Evolutionary conservation across 192 early-diverging fungal genomes (phyloP).

Genomic region (Pecoramyces ruminantium): DNA sequence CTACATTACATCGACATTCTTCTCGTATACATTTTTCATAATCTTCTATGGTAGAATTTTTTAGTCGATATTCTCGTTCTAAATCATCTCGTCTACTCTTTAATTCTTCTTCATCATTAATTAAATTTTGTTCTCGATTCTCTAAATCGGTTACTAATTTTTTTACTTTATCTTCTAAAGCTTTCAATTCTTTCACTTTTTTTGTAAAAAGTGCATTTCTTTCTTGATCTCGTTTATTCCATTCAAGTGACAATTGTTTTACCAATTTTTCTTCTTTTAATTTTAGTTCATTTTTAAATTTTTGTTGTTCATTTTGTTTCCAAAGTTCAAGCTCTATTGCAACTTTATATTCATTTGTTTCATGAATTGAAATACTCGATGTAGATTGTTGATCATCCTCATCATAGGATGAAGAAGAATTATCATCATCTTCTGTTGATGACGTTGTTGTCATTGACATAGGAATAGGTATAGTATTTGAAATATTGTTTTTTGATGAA

Average conservation of each 20-base stretch:
- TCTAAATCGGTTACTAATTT: not conserved
- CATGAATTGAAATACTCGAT: not conserved
- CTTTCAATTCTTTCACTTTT: not conserved
- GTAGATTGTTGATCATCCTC: not conserved
- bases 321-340: not conserved
- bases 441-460: too few relatives aligned
- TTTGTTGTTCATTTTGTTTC: not conserved
- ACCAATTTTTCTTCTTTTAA: not conserved
- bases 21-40: not conserved
- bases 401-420: not conserved
- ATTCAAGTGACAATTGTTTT: not conserved
- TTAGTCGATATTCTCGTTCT: not conserved
- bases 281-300: not conserved
- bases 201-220: not conserved
- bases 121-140: not conserved
- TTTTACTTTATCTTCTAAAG: not conserved
- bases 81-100: not conserved
- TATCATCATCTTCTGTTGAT: not conserved
- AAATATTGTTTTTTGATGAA: too few relatives aligned
- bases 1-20: not conserved
- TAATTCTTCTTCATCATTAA: not conserved
- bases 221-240: not conserved
- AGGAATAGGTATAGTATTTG: too few relatives aligned
- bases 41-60: not conserved
- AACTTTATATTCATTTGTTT: not conserved